Evolutionary conservation across 129 eudicot species (phyloP), one percentile per base, ranked within the genome.

Genomic region (Escallonia herrerae): DNA sequence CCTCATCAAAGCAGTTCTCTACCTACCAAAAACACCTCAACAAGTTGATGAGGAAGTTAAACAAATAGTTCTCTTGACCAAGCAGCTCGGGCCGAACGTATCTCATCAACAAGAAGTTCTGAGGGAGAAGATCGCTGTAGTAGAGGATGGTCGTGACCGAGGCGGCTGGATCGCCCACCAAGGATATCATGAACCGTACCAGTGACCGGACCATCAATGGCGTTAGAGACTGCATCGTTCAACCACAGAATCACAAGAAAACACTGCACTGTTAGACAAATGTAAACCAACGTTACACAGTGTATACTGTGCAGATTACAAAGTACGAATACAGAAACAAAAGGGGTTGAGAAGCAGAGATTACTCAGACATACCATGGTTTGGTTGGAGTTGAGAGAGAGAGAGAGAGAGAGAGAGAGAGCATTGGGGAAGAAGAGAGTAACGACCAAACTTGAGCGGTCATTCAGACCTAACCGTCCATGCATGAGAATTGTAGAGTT

Each of bases 21-120:
- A 22, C n/a, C 67, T 84, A 84, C 83, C 86, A 84, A 43, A 84
- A 80, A 62, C 83, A 80, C 0, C 73, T 62, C 73, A 81, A 60
- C 52, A 84, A 6, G 60, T 4, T 54, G 47, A 77, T 67, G 43
- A 84, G 66, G 54, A 84, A 64, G n/a, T 55, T 61, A 12, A 81
- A 75, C 60, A 84, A 49, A 14, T 66, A 69, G 42, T 72, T 75
- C 12, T 43, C 58, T 5, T 7, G 65, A 41, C 69, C 57, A 3
- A 84, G n/a, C 66, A 77, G 47, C n/a, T 80, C 81, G 22, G 50
- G 71, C 9, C 74, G 80, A 71, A 84, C 76, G 56, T 77, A 47
- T 10, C 80, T 65, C n/a, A 55, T 59, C 0, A 58, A 47, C 1
- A 43, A 43, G 8, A 74, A 69, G 53, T 74, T 76, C 13, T 75